These are phyloP conservation scores for Malus hybrid DNA, from an alignment of 331 rosid species.

Conservation along the genomic window DNA sequence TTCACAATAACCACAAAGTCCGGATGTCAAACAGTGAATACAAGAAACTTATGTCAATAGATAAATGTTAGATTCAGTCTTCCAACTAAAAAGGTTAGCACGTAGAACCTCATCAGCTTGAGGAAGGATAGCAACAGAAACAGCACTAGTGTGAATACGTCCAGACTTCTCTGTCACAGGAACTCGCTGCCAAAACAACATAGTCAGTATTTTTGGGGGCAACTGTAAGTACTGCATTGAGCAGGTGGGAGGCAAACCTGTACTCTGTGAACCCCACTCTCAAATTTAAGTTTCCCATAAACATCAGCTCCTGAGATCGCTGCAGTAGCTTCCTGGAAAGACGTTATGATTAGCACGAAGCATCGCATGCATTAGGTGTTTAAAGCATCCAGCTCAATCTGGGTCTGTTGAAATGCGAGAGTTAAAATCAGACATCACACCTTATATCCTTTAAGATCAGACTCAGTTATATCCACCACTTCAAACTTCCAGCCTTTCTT, in stretches of 20 bases:
- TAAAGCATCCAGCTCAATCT: neutral
- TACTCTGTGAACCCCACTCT: conserved; percentile 92
- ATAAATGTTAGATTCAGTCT: neutral
- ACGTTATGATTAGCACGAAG: neutral
- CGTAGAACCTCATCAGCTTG: conserved; percentile 69
- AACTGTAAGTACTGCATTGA: conserved; percentile 1
- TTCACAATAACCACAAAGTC: neutral
- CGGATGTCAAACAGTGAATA: neutral
- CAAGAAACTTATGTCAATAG: neutral
- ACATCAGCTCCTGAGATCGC: conserved; percentile 21
- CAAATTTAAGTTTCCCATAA: conserved; percentile 87
- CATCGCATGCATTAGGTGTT: neutral
- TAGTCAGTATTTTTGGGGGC: conserved; percentile 3
- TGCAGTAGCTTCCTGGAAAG: neutral
- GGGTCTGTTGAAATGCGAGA: neutral
- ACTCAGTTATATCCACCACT: conserved; percentile 63
- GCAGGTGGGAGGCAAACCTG: conserved; percentile 52
- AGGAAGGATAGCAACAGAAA: conserved; percentile 95
- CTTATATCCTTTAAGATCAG: conserved; percentile 82
- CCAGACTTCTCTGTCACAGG: conserved; percentile 91
- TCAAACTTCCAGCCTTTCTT: conserved; percentile 81
- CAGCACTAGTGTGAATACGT: conserved; percentile 94
- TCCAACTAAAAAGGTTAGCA: conserved; percentile 9
- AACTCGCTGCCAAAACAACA: conserved; percentile 52
- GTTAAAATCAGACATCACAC: conserved; percentile 17